Conservation (phyloP, 1,284 basidiomycete species). For the Coriolopsis trogii region DNA sequence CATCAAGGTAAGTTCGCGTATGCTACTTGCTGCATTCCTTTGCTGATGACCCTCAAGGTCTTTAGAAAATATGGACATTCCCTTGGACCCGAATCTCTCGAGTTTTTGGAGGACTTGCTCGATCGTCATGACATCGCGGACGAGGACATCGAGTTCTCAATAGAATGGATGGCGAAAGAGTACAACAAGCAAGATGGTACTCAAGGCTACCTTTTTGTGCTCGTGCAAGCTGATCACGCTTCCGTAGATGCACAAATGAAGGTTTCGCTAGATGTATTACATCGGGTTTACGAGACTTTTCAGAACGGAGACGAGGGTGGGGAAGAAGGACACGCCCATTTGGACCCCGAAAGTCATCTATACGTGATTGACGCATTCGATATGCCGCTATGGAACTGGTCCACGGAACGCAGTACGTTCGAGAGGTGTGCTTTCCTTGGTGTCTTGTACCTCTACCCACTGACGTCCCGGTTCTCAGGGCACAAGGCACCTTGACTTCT, state of each 20-base stretch:
- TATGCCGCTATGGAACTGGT: slow-evolving; percentile 94
- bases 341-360: slow-evolving; percentile 87
- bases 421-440: slow-evolving; percentile 60
- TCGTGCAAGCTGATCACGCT: neutral
- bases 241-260: slow-evolving; percentile 76
- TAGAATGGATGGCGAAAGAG: slow-evolving; percentile 85
- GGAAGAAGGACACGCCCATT: slow-evolving; percentile 56
- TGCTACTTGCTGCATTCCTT: neutral
- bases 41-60: slow-evolving; percentile 47
- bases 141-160: slow-evolving; percentile 75
- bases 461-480: slow-evolving; percentile 38
- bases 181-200: slow-evolving; percentile 92
- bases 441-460: slow-evolving; percentile 1
- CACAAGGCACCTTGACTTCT: slow-evolving; percentile 56
- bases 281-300: slow-evolving; percentile 81
- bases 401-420: slow-evolving; percentile 81
- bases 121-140: slow-evolving; percentile 67
- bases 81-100: slow-evolving; percentile 73
- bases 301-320: slow-evolving; percentile 72
- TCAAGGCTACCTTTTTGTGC: neutral
- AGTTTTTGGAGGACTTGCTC: slow-evolving; percentile 70
- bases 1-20: slow-evolving; percentile 55
- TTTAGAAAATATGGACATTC: slow-evolving; percentile 86
- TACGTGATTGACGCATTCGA: slow-evolving; percentile 90
- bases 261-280: slow-evolving; percentile 71